Evolutionary conservation across 495 filamentous ascomycete species (phyloP).

Genomic region (Baudoinia panamericana): DNA sequence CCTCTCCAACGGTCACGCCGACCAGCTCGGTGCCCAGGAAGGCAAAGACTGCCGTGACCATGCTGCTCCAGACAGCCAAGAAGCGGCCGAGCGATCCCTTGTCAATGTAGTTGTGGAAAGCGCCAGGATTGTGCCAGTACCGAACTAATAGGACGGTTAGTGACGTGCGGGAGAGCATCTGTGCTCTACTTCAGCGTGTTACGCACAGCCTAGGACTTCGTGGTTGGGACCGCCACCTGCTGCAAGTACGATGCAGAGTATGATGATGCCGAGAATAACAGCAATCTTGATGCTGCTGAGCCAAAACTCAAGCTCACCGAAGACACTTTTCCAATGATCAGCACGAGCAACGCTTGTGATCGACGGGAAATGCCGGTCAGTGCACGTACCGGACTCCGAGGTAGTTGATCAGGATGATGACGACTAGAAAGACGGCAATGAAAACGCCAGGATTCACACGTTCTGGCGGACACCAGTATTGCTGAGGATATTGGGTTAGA

Average conservation of each 20-base stretch:
- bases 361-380: no score
- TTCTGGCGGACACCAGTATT: conserved; percentile 38
- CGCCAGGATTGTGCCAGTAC: conserved; percentile 58
- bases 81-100: conserved; percentile 21
- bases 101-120: conserved; percentile 44
- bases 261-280: conserved; percentile 27
- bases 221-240: conserved; percentile 50
- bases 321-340: no score
- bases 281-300: conserved; percentile 35
- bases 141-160: no score
- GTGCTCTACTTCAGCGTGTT: no score
- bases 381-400: conserved; percentile 44
- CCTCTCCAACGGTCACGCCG: conserved; percentile 65
- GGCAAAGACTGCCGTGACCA: conserved; percentile 30
- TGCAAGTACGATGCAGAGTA: conserved; percentile 54
- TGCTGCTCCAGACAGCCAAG: conserved; percentile 31
- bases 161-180: no score
- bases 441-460: conserved; percentile 39
- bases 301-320: conserved; percentile 36
- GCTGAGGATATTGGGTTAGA: no score
- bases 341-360: no score
- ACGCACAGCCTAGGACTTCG: conserved; percentile 50
- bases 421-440: conserved; percentile 35
- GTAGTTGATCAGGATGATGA: conserved; percentile 37
- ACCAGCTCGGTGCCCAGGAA: conserved; percentile 51